Evolutionary conservation across 805 yeast species (phyloP).

Genomic region (Ogataea henricii): DNA sequence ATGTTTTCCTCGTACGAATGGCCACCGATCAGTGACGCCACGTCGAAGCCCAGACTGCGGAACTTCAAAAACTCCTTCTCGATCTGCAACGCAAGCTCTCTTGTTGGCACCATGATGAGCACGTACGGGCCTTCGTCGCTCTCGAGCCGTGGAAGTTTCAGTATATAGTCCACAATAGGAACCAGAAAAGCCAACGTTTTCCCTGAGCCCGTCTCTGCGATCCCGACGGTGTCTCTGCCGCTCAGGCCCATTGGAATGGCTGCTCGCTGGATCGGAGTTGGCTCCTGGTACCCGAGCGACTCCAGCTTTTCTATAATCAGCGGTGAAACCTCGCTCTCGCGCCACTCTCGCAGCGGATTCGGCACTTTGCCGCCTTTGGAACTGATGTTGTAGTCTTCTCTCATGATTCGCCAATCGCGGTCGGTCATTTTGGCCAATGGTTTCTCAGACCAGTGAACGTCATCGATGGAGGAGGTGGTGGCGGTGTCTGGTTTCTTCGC

Average conservation of each 20-base stretch:
- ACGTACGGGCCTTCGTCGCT: slow-evolving; percentile 71
- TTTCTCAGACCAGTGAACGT: slow-evolving; percentile 72
- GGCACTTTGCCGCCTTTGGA: slow-evolving; percentile 51
- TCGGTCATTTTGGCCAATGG: slow-evolving; percentile 62
- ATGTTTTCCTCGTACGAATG: slow-evolving; percentile 78
- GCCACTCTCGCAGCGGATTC: slow-evolving; percentile 75
- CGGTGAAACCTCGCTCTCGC: slow-evolving; percentile 56
- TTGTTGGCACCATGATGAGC: slow-evolving; percentile 83
- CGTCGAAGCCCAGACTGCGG: slow-evolving; percentile 41
- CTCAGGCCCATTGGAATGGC: slow-evolving; percentile 71
- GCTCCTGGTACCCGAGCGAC: slow-evolving; percentile 52
- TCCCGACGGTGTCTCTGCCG: slow-evolving; percentile 72
- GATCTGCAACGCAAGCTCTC: slow-evolving; percentile 91
- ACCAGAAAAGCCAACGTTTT: slow-evolving; percentile 82
- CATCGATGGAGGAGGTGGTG: slow-evolving; percentile 2
- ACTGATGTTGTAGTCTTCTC: slow-evolving; percentile 72
- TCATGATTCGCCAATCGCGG: slow-evolving; percentile 88
- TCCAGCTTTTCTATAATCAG: slow-evolving; percentile 41
- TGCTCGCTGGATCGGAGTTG: slow-evolving; percentile 91
- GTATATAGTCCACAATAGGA: slow-evolving; percentile 64
- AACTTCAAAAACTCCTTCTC: slow-evolving; percentile 55
- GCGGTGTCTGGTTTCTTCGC: slow-evolving; percentile 27
- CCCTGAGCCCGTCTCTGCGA: slow-evolving; percentile 98
- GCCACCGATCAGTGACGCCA: slow-evolving; percentile 84
- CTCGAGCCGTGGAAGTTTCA: slow-evolving; percentile 48